Base-by-base conservation (phyloP, 2,329 filamentous ascomycete genomes). In the Alternaria dauci region DNA sequence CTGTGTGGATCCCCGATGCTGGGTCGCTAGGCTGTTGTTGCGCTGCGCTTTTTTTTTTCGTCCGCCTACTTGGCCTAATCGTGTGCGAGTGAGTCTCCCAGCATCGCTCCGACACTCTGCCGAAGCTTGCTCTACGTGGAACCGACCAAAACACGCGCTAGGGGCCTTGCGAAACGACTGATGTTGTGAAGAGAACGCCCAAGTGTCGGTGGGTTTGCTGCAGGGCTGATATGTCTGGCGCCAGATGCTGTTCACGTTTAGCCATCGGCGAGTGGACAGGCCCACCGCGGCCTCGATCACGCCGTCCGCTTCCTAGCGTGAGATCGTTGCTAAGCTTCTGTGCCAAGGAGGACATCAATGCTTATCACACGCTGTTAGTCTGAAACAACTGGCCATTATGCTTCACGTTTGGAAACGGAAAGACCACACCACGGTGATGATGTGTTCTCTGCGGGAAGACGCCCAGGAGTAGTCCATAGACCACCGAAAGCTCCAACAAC, bases 321-420 rank as follows among this genome's bases (percentile, higher is more conserved):
- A 46, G 55, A 63, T 61, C 47, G 36, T 36, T 28, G 59, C 64
- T 69, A 73, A 73, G 71, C 70, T 68, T 73, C 66, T 14, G 23
- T 48, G 71, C 71, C 70, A 72, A 73, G 70, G 42, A 47, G 30
- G 28, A 28, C 55, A 48, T 23, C 44, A 68, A 71, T 64, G 71
- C 71, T 73, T 73, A 55, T 70, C 46, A 55, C 20, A 43, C 41
- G 44, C 30, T 39, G 36, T 55, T 63, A 30, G 60, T 60, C 57
- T 50, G 50, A 53, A 48, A 47, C 32, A 16, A 12, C 30, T 18
- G 11, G 20, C 23, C 12, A 12, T 34, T 12, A 36, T 25, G 12
- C 46, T 48, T 25, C 30, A 23, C 44, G 6, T 34, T 48, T 48
- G 14, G 12, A 14, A 36, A 12, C 5, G 32, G 5, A 16, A 5